Base-by-base conservation (phyloP, 495 filamentous ascomycete genomes). In the Aspergillus egyptiacus region DNA sequence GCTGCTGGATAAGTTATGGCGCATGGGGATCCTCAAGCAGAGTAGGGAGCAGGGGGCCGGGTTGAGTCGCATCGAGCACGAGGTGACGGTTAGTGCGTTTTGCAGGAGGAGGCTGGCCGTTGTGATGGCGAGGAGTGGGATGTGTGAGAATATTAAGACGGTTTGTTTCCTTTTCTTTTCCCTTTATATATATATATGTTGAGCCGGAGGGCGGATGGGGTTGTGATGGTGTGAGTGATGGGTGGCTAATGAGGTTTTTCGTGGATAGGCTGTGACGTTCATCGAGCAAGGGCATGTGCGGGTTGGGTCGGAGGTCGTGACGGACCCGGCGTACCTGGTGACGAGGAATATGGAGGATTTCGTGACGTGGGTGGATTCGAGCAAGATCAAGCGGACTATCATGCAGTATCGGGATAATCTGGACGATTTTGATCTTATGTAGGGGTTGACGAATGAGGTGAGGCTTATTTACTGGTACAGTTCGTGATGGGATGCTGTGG, bases 251-350 rank as follows among this genome's bases (percentile, higher is more conserved):
- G 36, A 11, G 13, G 19, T 18, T 24, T 31, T 31, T 2, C n/a
- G 28, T n/a, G 24, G n/a, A 6, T 30, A 73, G 70, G 80, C 91
- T 6, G 81, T 82, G 6, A 89, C 86, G 57, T 85, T 95, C 57
- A 84, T 98, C 48, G 91, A 97, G 67, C 91, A 96, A 56, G 93
- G 93, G 2, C 94, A 98, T 69, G 89, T 98, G 1, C 77, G 93
- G 22, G 90, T 97, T 4, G 94, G 93, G 3, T 85, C 87, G 0
- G 91, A 98, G 55, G 85, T 93, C 18, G 78, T 97, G 18, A 91
- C 83, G 13, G 93, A 98, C 66, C 82, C 91, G 8, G 68, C 68
- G 7, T 70, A 63, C 40, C 58, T 76, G 51, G 69, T 74, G 27
- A 74, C 70, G 25, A 75, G 83, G 50, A 88, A 83, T 57, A 86